A percentile compares a stretch with the other conserved stretches of the same genome.
Evolutionary conservation across 352 stramenopile species (phyloP).

Genomic region (Pseudoperonospora humuli): DNA sequence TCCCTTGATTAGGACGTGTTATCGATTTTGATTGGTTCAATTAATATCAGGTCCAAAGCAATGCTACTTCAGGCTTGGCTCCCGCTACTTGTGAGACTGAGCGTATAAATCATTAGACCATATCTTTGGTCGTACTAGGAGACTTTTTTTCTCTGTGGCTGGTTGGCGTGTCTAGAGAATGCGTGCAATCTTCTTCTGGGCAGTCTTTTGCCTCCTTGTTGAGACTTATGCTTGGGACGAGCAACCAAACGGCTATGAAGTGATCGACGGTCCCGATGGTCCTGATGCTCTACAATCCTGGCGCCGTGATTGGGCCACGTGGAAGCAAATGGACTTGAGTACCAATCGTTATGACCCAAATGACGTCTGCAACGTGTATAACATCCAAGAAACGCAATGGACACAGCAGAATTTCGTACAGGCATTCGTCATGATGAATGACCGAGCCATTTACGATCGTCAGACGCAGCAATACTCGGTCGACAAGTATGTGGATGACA

Average conservation of each 20-base stretch:
- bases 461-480: constrained; percentile 52
- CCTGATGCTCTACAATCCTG: constrained; percentile 35
- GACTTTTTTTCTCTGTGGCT: no score
- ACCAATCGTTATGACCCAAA: constrained; percentile 53
- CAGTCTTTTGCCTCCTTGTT: constrained; percentile 3
- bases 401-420: constrained; percentile 77
- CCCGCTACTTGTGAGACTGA: no score
- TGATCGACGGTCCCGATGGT: constrained; percentile 53
- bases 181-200: constrained; percentile 4
- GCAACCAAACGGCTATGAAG: constrained; percentile 72
- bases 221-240: constrained; percentile 44
- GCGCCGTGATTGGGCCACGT: constrained; percentile 47
- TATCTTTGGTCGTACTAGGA: no score
- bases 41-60: no score
- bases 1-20: neutral
- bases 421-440: constrained; percentile 66
- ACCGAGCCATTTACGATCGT: constrained; percentile 70
- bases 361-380: constrained; percentile 66
- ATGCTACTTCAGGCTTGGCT: no score
- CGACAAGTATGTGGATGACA: constrained; percentile 52
- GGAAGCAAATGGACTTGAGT: constrained; percentile 65
- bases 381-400: constrained; percentile 48
- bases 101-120: no score
- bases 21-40: constrained; percentile 12
- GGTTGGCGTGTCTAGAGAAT: no score